Evolutionary conservation across 2,329 filamentous ascomycete species (phyloP), one percentile per base, ranked within the genome.

Genomic region (Ophiostoma populinum): DNA sequence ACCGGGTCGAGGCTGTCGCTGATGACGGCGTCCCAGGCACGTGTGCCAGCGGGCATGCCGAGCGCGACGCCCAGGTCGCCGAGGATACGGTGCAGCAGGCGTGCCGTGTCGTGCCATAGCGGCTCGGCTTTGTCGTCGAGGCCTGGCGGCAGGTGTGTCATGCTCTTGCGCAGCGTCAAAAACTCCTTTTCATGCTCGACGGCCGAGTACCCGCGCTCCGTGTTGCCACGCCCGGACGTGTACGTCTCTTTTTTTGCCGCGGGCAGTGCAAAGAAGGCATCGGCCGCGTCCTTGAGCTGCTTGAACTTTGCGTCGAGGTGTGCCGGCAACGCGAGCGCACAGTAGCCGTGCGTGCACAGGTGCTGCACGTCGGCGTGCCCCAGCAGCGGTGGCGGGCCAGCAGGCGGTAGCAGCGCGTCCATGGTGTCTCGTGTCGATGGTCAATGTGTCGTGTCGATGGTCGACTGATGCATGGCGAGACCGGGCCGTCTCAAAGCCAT

Each of bases 101-200:
- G 40, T 16, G 43, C 45, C 3, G 39, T 40, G 33, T 44, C 42
- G 33, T 39, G 38, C 45, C 45, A 47, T 11, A 43, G 32, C 6
- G 35, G 30, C 1, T 31, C 24, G 11, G 40, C 40, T 1, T 21
- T 17, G 10, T 33, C 34, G 16, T 29, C 20, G 15, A 36, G 24
- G 13, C n/a, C 20, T 1, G 32, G 17, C 6, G 41, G 41, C 30
- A 45, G 32, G 16, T 43, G 36, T 2, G 38, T 37, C 30, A 45
- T 27, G 37, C 43, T 43, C 17, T 33, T 35, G 19, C 42, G 45
- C 10, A 46, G 33, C 2, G 43, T 45, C 20, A 47, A 27, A 26
- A 33, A 47, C 35, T 46, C 43, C 33, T 47, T 47, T 18, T 47
- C 45, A 33, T 39, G 41, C 3, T 35, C 28, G 8, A 46, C 11